Evolutionary conservation across 768 basidiomycete species (phyloP).

Genomic region (Rhodotorula kratochvilovae): DNA sequence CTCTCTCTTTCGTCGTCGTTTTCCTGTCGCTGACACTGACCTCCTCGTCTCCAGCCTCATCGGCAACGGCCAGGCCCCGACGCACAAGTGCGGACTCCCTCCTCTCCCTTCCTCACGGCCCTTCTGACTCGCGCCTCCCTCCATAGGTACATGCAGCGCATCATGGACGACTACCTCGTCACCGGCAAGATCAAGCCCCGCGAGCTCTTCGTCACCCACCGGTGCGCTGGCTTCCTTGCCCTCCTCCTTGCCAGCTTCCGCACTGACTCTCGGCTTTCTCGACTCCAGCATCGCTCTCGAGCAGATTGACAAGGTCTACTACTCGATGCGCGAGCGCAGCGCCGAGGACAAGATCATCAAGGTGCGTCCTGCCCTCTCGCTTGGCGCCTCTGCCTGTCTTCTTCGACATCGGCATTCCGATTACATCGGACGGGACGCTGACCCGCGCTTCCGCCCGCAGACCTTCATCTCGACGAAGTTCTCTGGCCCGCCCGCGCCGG

Average conservation of each 20-base stretch:
- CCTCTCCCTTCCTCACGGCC: not conserved
- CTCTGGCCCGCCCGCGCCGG: constrained; percentile 44
- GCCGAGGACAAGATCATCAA: constrained; percentile 41
- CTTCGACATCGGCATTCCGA: not conserved
- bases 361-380: not conserved
- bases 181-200: constrained; percentile 64
- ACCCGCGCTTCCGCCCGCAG: not conserved
- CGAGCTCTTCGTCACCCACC: constrained; percentile 36
- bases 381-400: not conserved
- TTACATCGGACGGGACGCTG: no score
- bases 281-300: constrained; percentile 61
- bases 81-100: not conserved
- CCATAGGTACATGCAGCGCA: constrained; percentile 12
- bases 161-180: constrained; percentile 62
- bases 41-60: constrained; percentile 53
- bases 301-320: constrained; percentile 61
- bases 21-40: not conserved
- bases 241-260: not conserved
- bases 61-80: constrained; percentile 60
- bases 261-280: not conserved
- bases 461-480: constrained; percentile 65
- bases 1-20: no score
- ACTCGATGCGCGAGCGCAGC: constrained; percentile 59
- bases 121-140: not conserved
- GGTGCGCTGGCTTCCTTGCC: constrained; percentile 41